Percentiles rank a stretch among this genome's conserved stretches.
phyloP scores from a whole-genome alignment of 805 yeast genomes.

The Grigorovia transvaalensis region DNA sequence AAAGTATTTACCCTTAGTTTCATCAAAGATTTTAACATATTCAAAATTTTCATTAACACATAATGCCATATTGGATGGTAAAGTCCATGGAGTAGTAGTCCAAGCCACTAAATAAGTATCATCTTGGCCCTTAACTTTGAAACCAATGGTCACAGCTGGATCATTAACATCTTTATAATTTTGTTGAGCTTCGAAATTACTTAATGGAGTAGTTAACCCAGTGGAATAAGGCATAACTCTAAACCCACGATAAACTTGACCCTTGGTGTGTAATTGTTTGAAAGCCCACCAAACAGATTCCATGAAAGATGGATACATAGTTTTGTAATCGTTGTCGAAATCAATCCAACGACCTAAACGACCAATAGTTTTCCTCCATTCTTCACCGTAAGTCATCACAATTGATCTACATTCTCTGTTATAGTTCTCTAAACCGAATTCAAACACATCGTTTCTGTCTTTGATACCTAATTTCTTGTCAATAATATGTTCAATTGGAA shows the following conservation, averaged over 20 bases:
- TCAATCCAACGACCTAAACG: slow-evolving; percentile 99
- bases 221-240: slow-evolving; percentile 99
- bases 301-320: slow-evolving; percentile 92
- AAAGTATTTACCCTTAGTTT: slow-evolving; percentile 69
- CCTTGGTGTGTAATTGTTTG: slow-evolving; percentile 75
- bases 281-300: slow-evolving; percentile 99
- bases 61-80: slow-evolving; percentile 86
- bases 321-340: slow-evolving; percentile 96
- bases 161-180: slow-evolving; percentile 95
- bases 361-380: slow-evolving; percentile 89
- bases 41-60: slow-evolving; percentile 88
- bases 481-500: slow-evolving; percentile 96
- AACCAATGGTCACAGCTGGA: slow-evolving; percentile 91
- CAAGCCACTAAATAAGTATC: slow-evolving; percentile 85
- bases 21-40: slow-evolving; percentile 87
- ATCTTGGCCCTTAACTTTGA: slow-evolving; percentile 71
- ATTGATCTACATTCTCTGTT: slow-evolving; percentile 91
- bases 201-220: slow-evolving; percentile 90
- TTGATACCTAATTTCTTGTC: slow-evolving; percentile 94
- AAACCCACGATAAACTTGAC: slow-evolving; percentile 85
- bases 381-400: slow-evolving; percentile 93
- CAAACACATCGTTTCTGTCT: slow-evolving; percentile 89
- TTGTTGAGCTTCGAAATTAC: slow-evolving; percentile 97
- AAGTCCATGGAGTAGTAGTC: slow-evolving; percentile 99
- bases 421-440: slow-evolving; percentile 87